Evolutionary conservation across 2,329 filamentous ascomycete genomes (phyloP).

Genomic region (Aspergillus tubingensis): DNA sequence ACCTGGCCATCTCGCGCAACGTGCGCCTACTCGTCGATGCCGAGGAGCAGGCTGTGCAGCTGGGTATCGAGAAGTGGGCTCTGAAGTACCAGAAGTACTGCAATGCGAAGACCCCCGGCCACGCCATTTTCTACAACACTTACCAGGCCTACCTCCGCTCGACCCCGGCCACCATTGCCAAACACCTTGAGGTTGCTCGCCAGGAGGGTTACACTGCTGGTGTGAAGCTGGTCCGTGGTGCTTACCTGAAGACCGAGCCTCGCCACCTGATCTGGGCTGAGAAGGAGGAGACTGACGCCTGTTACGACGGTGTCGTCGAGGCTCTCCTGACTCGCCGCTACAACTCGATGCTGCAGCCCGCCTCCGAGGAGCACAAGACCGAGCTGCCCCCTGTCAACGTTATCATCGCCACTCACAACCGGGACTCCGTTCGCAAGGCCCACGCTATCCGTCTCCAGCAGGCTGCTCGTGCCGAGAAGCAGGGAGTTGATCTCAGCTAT

Average conservation of each 20-base stretch:
- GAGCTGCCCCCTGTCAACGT: constrained; percentile 51
- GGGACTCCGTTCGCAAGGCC: constrained; percentile 54
- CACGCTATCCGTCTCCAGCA: constrained; percentile 50
- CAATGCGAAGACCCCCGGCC: constrained; percentile 48
- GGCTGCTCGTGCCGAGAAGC: constrained; percentile 46
- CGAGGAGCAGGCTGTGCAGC: constrained; percentile 56
- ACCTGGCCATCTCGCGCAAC: constrained; percentile 44
- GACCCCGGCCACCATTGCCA: constrained; percentile 47
- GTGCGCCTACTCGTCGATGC: constrained; percentile 56
- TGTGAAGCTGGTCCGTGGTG: constrained; percentile 57
- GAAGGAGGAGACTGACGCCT: constrained; percentile 51
- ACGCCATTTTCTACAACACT: constrained; percentile 57
- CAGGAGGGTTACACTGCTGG: constrained; percentile 53
- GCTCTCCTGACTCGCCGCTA: constrained; percentile 62
- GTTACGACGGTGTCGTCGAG: constrained; percentile 59
- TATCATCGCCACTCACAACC: constrained; percentile 63
- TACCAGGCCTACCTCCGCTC: constrained; percentile 57
- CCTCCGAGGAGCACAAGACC: constrained; percentile 39
- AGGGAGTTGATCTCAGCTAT: constrained; percentile 57
- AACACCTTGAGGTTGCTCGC: constrained; percentile 49
- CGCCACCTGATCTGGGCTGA: constrained; percentile 49
- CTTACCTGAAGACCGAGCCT: constrained; percentile 54
- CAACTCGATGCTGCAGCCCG: constrained; percentile 53
- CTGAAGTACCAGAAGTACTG: constrained; percentile 56
- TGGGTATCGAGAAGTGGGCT: constrained; percentile 55